Conservation (phyloP, 768 basidiomycete genomes). For the Lentinula lateritia region DNA sequence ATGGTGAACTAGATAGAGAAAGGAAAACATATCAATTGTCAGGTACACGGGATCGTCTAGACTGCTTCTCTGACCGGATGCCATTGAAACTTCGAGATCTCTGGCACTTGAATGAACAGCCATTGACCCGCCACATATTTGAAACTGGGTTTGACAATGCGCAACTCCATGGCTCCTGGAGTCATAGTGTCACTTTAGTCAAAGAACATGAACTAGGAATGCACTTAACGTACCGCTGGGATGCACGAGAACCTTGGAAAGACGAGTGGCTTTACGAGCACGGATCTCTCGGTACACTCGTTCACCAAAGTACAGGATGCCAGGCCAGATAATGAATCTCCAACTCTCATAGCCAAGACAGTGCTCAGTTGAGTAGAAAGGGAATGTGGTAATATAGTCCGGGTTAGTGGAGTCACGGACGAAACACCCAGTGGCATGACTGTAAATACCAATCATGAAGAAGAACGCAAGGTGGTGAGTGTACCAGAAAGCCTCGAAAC, state of each 20-base stretch:
- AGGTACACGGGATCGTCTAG: constrained; percentile 42
- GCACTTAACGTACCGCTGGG: constrained; percentile 61
- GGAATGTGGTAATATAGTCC: constrained; percentile 66
- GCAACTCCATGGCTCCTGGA: constrained; percentile 85
- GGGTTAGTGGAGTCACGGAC: constrained; percentile 81
- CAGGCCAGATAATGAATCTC: constrained; percentile 91
- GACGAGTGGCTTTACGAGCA: constrained; percentile 66
- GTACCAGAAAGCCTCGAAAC: constrained; percentile 97
- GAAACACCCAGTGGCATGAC: constrained; percentile 92
- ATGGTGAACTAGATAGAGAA: constrained; percentile 69
- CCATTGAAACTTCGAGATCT: constrained; percentile 83
- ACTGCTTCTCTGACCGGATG: constrained; percentile 75
- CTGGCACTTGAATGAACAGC: constrained; percentile 87
- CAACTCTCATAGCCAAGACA: constrained; percentile 91
- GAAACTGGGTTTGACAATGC: constrained; percentile 88
- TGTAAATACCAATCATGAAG: constrained; percentile 87
- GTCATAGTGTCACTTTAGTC: constrained; percentile 8
- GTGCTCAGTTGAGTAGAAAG: constrained; percentile 83
- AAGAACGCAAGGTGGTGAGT: constrained; percentile 93
- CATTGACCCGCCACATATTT: constrained; percentile 90
- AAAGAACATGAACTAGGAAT: constrained; percentile 1
- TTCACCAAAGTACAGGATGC: constrained; percentile 85
- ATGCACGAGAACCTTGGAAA: constrained; percentile 85
- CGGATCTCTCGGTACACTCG: constrained; percentile 81
- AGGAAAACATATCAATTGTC: constrained; percentile 35